Conservation (phyloP, 1,139 yeast genomes). For the Chernovozyma sophiae-reginae region DNA sequence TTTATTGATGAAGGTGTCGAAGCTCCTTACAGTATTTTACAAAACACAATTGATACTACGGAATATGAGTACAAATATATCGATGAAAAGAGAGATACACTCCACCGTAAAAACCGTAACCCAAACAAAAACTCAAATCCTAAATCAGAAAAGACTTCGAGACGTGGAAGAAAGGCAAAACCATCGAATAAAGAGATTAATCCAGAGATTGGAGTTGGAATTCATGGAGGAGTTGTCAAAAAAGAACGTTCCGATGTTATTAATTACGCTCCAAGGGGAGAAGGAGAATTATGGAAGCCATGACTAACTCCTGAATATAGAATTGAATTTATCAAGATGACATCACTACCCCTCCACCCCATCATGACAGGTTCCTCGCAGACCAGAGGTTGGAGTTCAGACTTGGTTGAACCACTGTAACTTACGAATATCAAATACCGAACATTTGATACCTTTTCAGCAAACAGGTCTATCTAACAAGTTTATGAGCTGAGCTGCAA, state of each 20-base stretch:
- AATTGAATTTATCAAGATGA: no score
- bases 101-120: background rate
- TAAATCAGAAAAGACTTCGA: constrained; percentile 5
- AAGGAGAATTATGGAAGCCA: constrained; percentile 52
- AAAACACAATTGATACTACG: constrained; percentile 37
- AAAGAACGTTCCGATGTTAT: constrained; percentile 43
- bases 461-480: no score
- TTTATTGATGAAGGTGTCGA: constrained; percentile 22
- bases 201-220: constrained; percentile 13
- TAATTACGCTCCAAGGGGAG: constrained; percentile 53
- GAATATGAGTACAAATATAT: constrained; percentile 21
- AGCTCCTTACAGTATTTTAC: constrained; percentile 25
- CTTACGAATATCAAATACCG: no score
- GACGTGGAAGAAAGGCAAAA: constrained; percentile 3
- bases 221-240: constrained; percentile 25
- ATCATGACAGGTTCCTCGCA: no score
- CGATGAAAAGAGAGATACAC: constrained; percentile 3
- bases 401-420: no score
- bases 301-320: constrained; percentile 9
- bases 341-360: no score
- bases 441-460: no score
- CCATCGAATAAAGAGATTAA: background rate
- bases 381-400: no score
- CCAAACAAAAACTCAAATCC: constrained; percentile 5
- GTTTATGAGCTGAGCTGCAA: no score